Evolutionary conservation across 441 rosid genomes (phyloP), one percentile per base, ranked within the genome.

Genomic region (Melastoma candidum): DNA sequence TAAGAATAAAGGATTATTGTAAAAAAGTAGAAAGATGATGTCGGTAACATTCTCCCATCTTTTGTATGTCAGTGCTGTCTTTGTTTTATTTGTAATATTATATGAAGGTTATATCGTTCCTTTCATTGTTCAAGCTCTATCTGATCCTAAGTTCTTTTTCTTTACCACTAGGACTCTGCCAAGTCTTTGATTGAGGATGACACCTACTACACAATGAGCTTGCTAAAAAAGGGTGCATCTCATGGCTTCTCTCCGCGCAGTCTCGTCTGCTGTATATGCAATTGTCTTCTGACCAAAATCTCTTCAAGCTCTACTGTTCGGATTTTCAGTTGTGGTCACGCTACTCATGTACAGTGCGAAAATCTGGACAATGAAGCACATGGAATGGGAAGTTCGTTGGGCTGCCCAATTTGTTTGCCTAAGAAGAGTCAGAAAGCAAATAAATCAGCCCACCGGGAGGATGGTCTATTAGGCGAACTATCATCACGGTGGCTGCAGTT

Each of bases 131-230:
- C 7, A 29, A 29, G 7, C 41, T 32, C 41, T 32, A 8, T 61
- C 49, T 46, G 46, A 26, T 47, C 26, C 44, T 60, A 13, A 54
- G n/a, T 48, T 13, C 3, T 11, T 43, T 10, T 32, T 7, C 12
- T 17, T 17, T 17, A 47, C 36, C 61, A 51, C 57, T 64, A 89
- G 99, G 94, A 94, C 68, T 80, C 97, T 53, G 94, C 97, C 58
- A 94, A 84, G 72, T 81, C 92, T 44, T 77, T 94, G 74, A 94
- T 94, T 47, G 99, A 94, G 78, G 94, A 87, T 59, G 99, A 94
- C 72, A 83, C 85, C 12, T 94, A 84, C 70, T 85, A 94, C 61
- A 82, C 96, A 54, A 76, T 90, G 95, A 87, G 76, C 61, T 49
- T 93, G 63, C 97, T 93, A 49, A 93, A 77, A 83, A 93, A 80